Conservation (phyloP, 1,284 basidiomycete genomes). For the Marasmius oreades region DNA sequence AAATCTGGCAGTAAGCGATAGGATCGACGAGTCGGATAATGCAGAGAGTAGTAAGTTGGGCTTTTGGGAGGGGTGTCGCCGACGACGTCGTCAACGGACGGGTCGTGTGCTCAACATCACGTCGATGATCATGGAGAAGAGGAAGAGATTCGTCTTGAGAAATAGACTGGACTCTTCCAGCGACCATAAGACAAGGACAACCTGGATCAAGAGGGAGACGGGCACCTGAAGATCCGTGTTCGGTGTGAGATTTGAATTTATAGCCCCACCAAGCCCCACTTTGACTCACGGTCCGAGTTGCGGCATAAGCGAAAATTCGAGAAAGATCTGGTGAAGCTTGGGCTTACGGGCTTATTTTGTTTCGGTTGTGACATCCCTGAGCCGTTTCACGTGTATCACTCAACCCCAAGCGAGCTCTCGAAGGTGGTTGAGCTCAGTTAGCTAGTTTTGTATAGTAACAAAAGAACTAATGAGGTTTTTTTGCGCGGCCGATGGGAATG, state of each 20-base stretch:
- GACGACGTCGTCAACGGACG: background rate
- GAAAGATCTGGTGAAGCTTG: background rate
- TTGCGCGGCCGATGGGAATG: too few species aligned
- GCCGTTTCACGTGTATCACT: background rate
- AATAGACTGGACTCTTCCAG: conserved; percentile 3
- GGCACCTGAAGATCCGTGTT: background rate
- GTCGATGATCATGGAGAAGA: conserved; percentile 2
- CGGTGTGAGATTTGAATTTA: background rate
- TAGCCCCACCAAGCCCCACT: background rate
- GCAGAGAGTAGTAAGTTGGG: conserved; percentile 30
- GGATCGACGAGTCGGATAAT: conserved; percentile 36
- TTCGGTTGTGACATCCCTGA: background rate
- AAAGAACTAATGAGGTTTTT: too few species aligned
- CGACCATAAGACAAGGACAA: background rate
- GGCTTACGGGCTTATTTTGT: background rate
- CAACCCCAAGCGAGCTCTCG: background rate
- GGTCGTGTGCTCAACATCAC: background rate
- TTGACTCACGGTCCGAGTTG: background rate
- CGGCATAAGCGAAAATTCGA: background rate
- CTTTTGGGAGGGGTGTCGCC: conserved; percentile 19
- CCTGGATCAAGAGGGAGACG: background rate
- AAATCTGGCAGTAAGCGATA: conserved; percentile 34
- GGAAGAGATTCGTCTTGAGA: conserved; percentile 5
- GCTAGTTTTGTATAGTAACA: too few species aligned
- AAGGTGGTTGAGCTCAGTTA: background rate